Conservation (phyloP, 371 early-diverging fungal genomes). For the Mortierella sp. region DNA sequence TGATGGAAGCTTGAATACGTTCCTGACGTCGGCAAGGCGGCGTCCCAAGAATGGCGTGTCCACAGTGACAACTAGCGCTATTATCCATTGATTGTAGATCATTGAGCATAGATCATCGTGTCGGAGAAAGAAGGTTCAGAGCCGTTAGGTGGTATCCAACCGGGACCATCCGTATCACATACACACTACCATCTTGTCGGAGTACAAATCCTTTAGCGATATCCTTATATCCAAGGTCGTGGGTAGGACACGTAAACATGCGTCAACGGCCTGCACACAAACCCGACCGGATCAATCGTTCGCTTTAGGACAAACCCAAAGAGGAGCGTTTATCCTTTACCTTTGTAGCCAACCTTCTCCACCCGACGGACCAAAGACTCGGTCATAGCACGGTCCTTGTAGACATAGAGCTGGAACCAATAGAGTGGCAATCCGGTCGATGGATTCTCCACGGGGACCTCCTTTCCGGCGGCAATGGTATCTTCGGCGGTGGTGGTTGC, state of each 20-base stretch:
- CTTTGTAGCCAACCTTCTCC: slow-evolving; percentile 83
- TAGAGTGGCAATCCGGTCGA: slow-evolving; percentile 55
- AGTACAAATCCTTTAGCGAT: too few relatives aligned
- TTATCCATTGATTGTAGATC: too few relatives aligned
- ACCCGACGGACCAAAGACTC: slow-evolving; percentile 81
- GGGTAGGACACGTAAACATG: too few relatives aligned
- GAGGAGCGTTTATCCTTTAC: slow-evolving; percentile 16
- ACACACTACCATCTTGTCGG: too few relatives aligned
- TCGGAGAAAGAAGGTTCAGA: too few relatives aligned
- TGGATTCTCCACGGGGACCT: slow-evolving; percentile 54
- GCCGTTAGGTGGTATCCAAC: too few relatives aligned
- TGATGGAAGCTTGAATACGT: slow-evolving; percentile 64
- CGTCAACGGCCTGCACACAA: too few relatives aligned
- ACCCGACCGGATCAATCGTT: too few relatives aligned
- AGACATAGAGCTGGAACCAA: slow-evolving; percentile 96
- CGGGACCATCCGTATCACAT: too few relatives aligned
- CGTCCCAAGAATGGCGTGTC: slow-evolving; percentile 93
- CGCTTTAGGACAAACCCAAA: too few relatives aligned
- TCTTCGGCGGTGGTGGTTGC: slow-evolving; percentile 65
- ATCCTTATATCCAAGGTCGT: too few relatives aligned
- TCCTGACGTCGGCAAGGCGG: slow-evolving; percentile 91
- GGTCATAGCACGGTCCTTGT: slow-evolving; percentile 80
- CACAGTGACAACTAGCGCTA: slow-evolving; percentile 88
- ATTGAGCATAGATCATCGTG: too few relatives aligned
- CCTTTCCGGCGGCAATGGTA: slow-evolving; percentile 59